Base-by-base conservation (phyloP, 805 yeast species). In the Lipomyces mesembrius region DNA sequence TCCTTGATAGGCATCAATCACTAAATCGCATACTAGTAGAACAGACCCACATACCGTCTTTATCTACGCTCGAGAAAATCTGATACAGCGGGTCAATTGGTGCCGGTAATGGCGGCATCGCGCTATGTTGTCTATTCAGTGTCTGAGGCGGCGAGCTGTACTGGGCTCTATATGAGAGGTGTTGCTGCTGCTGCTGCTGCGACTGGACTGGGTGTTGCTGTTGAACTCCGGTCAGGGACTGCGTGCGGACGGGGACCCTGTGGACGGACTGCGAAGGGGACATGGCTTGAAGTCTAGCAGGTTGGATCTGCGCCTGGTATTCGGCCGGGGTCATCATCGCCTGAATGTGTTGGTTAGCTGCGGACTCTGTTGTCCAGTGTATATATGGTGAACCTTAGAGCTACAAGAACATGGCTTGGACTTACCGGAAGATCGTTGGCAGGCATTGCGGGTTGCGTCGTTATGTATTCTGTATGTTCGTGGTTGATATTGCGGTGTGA, bases 61-160 rank as follows among this genome's bases (percentile, higher is more conserved):
- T 57, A 54, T 69, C 77, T 29, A 75, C 76, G 32, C 71, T 73
- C 55, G 64, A 59, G 64, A 76, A 76, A 25, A 76, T 57, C 22
- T 56, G 58, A 11, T 29, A 34, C 1, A 65, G 35, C 4, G 70
- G 65, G 22, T 67, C 66, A 25, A 46, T 59, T 29, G 60, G 57
- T 12, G 65, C 59, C 11, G 66, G 60, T 35, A 51, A 20, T 32
- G 65, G 60, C 35, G 59, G 63, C 59, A 20, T 37, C 7, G 55
- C 51, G 34, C 34, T n/a, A 67, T 66, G 56, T 22, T 37, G 54
- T 6, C 49, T 53, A 32, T 25, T 55, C 12, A 29, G 57, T 34
- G 43, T 59, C 59, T 57, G 57, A 20, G 34, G 57, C 49, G 56
- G 63, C 35, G 25, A 61, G 49, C 22, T 43, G 5, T 61, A 52